phyloP scores from a whole-genome alignment of 2,329 filamentous ascomycete species.

The Didymella lethalis region DNA sequence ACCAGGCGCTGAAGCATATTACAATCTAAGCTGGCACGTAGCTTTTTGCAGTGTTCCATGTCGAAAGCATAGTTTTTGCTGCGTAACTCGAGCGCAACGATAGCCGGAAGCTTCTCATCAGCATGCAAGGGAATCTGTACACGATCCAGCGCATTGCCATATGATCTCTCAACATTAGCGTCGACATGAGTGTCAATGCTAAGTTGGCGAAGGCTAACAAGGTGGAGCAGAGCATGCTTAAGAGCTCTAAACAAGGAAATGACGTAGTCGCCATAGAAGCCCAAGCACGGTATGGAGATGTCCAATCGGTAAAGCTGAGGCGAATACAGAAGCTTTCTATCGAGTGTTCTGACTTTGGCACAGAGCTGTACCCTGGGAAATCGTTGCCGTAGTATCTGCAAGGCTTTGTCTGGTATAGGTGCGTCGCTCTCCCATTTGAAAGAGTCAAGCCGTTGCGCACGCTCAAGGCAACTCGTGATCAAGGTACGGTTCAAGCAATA shows the following conservation, averaged over 20 bases:
- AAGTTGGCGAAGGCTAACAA: constrained; percentile 19
- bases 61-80: constrained; percentile 24
- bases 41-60: constrained; percentile 15
- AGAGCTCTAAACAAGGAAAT: constrained; percentile 17
- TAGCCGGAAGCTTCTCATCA: constrained; percentile 20
- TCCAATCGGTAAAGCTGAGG: constrained; percentile 22
- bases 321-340: constrained; percentile 12
- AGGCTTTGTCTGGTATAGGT: constrained; percentile 8
- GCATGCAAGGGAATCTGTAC: constrained; percentile 23
- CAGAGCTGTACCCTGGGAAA: constrained; percentile 19
- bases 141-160: not conserved
- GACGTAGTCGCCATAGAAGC: not conserved
- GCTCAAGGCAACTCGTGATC: constrained; percentile 15
- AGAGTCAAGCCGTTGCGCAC: constrained; percentile 19
- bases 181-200: constrained; percentile 21
- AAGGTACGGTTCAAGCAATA: constrained; percentile 26
- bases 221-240: constrained; percentile 20
- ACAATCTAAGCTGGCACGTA: constrained; percentile 23
- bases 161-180: not conserved
- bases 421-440: constrained; percentile 26
- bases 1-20: constrained; percentile 20
- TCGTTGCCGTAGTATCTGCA: constrained; percentile 12
- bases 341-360: constrained; percentile 13
- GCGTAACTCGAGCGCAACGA: constrained; percentile 20
- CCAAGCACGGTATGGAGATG: constrained; percentile 18